Conservation (phyloP, 805 yeast genomes). For the Starmerella apicola region DNA sequence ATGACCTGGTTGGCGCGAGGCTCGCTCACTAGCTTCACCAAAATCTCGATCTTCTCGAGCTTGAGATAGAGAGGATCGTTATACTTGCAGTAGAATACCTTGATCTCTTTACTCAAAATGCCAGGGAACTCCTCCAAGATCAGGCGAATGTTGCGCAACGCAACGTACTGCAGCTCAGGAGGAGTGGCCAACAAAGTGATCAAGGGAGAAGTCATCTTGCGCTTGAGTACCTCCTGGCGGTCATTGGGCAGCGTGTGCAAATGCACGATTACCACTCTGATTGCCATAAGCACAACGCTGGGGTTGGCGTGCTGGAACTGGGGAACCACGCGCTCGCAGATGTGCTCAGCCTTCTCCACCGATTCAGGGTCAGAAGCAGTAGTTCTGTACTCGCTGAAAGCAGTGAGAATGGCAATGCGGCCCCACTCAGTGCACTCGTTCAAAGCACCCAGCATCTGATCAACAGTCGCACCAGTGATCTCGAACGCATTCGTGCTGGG, state of each 20-base stretch:
- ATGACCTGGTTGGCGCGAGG: slow-evolving; percentile 37
- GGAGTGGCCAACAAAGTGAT: slow-evolving; percentile 79
- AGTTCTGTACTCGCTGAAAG: slow-evolving; percentile 61
- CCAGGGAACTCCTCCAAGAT: slow-evolving; percentile 80
- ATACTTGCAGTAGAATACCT: slow-evolving; percentile 82
- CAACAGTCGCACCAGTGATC: slow-evolving; percentile 31
- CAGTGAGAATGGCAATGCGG: slow-evolving; percentile 73
- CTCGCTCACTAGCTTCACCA: slow-evolving; percentile 67
- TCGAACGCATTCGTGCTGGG: slow-evolving; percentile 38
- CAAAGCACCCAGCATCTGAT: slow-evolving; percentile 62
- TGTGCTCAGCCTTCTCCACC: slow-evolving; percentile 61
- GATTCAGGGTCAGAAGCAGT: no score
- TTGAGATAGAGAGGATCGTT: slow-evolving; percentile 88
- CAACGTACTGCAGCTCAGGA: slow-evolving; percentile 91
- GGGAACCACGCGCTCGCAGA: slow-evolving; percentile 81
- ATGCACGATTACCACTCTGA: slow-evolving; percentile 69
- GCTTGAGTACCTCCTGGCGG: slow-evolving; percentile 37
- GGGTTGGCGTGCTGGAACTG: slow-evolving; percentile 96
- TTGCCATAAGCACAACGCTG: slow-evolving; percentile 76
- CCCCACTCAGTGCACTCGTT: slow-evolving; percentile 99
- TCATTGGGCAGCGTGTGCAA: slow-evolving; percentile 24
- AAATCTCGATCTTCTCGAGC: slow-evolving; percentile 84
- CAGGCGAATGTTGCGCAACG: slow-evolving; percentile 79
- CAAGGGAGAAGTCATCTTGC: slow-evolving; percentile 70
- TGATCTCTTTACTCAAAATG: slow-evolving; percentile 60